Evolutionary conservation across 2,329 filamentous ascomycete genomes (phyloP).

Genomic region (Verticillium alfalfae): DNA sequence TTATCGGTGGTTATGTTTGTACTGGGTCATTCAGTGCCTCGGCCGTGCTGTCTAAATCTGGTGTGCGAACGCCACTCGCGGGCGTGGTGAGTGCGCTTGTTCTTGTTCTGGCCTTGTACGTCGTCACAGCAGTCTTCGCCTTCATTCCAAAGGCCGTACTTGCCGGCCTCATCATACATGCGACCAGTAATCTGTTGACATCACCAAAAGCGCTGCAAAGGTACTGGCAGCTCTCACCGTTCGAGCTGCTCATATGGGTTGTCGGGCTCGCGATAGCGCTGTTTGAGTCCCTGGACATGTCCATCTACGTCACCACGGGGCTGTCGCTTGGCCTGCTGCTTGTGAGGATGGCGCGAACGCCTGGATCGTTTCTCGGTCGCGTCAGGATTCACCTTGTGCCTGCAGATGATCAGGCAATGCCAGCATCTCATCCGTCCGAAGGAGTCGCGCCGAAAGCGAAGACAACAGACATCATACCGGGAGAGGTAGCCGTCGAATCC

Average conservation of each 20-base stretch:
- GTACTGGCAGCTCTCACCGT: constrained; percentile 70
- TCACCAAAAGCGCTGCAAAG: constrained; percentile 68
- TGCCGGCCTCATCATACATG: constrained; percentile 78
- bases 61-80: constrained; percentile 71
- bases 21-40: constrained; percentile 56
- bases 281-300: constrained; percentile 42
- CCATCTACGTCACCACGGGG: constrained; percentile 42
- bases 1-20: constrained; percentile 52
- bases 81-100: constrained; percentile 73
- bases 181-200: constrained; percentile 70
- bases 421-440: not conserved
- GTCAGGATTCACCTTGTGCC: constrained; percentile 13
- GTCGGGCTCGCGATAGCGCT: constrained; percentile 57
- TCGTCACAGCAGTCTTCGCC: constrained; percentile 70
- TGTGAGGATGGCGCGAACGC: constrained; percentile 36
- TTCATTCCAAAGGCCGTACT: constrained; percentile 71
- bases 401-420: not conserved
- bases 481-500: not conserved
- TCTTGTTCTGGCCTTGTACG: constrained; percentile 73
- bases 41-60: constrained; percentile 79
- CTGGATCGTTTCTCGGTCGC: constrained; percentile 38
- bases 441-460: not conserved
- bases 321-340: constrained; percentile 37
- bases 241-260: constrained; percentile 72
- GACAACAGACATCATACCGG: not conserved